Evolutionary conservation across 257 asterid genomes (phyloP).

Genomic region (Nicotiana tabacum): DNA sequence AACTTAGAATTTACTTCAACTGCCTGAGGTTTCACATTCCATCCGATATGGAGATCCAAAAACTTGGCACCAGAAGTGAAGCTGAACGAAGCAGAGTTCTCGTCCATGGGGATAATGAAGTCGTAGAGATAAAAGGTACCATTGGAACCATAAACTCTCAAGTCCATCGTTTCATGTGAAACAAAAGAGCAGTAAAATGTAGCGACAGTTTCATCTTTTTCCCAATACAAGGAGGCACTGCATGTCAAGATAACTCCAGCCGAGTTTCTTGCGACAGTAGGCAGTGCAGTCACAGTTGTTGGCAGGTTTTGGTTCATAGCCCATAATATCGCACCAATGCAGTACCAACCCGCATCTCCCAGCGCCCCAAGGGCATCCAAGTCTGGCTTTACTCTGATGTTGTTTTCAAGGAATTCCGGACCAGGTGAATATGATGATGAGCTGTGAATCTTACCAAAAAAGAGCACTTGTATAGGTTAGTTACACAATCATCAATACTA

Average conservation of each 20-base stretch:
- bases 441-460: conserved; percentile 49
- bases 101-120: conserved; percentile 49
- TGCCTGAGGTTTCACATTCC: conserved; percentile 57
- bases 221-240: conserved; percentile 64
- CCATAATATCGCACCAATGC: conserved; percentile 71
- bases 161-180: conserved; percentile 56
- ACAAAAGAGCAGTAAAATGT: conserved; percentile 65
- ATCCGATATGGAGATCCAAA: conserved; percentile 57
- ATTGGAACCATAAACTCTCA: conserved; percentile 42
- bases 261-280: conserved; percentile 36
- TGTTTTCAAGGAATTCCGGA: conserved; percentile 41
- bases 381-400: conserved; percentile 63
- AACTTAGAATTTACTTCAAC: conserved; percentile 37
- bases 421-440: conserved; percentile 48
- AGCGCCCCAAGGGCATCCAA: conserved; percentile 70
- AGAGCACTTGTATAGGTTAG: neutral
- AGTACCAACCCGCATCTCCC: conserved; percentile 85
- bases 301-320: conserved; percentile 61
- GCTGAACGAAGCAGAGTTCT: conserved; percentile 42
- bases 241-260: conserved; percentile 63
- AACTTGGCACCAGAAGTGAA: conserved; percentile 55
- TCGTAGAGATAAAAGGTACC: conserved; percentile 52
- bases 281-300: conserved; percentile 55
- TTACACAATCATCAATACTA: neutral
- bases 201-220: conserved; percentile 41